Base-by-base conservation (phyloP, 2,329 filamentous ascomycete genomes). In the Botrytis byssoidea region DNA sequence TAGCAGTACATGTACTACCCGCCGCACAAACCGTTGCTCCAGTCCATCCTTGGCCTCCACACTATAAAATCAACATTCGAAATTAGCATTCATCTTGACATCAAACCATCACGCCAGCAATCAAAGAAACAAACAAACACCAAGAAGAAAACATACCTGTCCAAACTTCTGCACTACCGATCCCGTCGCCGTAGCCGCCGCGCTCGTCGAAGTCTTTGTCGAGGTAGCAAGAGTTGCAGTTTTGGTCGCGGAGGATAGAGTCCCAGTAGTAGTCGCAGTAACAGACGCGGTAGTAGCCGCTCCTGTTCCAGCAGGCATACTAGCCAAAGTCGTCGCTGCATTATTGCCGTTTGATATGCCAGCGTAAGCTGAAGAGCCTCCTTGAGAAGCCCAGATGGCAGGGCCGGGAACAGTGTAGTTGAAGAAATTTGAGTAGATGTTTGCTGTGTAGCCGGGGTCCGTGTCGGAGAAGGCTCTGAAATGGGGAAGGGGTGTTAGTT, bases 341-440 rank as follows among this genome's bases (percentile, higher is more conserved):
- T 32, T 42, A 12, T 70, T 70, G 1, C 71, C 71, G 6, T 14
- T 35, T 0, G 66, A 51, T 0, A 55, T 59, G 2, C 71, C 71
- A 9, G 29, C 42, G 7, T 42, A 70, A 6, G 35, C 32, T 3
- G 46, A 67, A 14, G 46, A 20, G 14, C 63, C 74, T 40, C 71
- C 73, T 60, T 77, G 74, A n/a, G 75, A 76, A 42, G 64, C 61
- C 77, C 76, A 79, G 10, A 80, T 77, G 32, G 77, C 75, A 59
- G 79, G 79, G 1, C 79, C 79, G 1, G 78, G 78, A 29, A 80
- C 76, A 14, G 78, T 80, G 71, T 80, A 80, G 68, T 77, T 80
- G 46, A 75, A 59, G 72, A 80, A 79, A 63, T 79, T 74, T 48
- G 66, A 74, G 67, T 81, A 81, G 71, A 81, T 81, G 60, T 81